Evolutionary conservation across 2,329 filamentous ascomycete species (phyloP).

Genomic region (Tolypocladium amazonense): DNA sequence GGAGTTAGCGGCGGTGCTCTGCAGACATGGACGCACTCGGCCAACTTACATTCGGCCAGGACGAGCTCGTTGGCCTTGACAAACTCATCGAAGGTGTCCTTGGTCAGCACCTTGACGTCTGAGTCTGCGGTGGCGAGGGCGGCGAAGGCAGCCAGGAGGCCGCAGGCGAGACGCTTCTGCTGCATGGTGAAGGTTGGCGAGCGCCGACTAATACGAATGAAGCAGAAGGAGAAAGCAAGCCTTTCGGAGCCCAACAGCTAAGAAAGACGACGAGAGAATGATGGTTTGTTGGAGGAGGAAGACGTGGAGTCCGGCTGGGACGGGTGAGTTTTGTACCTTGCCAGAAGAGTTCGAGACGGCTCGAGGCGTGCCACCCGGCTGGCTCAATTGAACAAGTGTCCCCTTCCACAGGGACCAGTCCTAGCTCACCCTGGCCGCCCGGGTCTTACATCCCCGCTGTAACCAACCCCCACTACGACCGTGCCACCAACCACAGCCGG

Average conservation of each 20-base stretch:
- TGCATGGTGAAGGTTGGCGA: constrained; percentile 29
- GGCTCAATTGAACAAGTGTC: constrained; percentile 34
- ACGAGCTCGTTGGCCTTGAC: constrained; percentile 79
- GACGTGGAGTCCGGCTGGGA: constrained; percentile 6
- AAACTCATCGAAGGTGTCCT: constrained; percentile 80
- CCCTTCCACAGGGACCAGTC: constrained; percentile 14
- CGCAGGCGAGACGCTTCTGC: constrained; percentile 38
- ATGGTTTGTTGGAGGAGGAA: not conserved
- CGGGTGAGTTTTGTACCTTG: constrained; percentile 23
- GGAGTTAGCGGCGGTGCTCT: not conserved
- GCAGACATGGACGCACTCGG: not conserved
- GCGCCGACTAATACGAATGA: not conserved
- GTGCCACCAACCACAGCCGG: not conserved
- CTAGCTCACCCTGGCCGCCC: not conserved
- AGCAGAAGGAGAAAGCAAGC: not conserved
- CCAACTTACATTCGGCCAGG: constrained; percentile 82
- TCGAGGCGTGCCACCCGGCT: constrained; percentile 11
- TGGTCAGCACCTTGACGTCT: constrained; percentile 76
- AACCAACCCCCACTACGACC: not conserved
- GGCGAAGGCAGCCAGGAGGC: constrained; percentile 44
- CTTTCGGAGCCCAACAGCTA: not conserved
- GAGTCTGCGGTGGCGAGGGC: constrained; percentile 56
- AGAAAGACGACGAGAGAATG: not conserved
- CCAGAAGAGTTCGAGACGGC: not conserved
- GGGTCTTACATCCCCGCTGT: not conserved